phyloP scores from a whole-genome alignment of 805 yeast species.

The Schwanniomyces polymorphus region DNA sequence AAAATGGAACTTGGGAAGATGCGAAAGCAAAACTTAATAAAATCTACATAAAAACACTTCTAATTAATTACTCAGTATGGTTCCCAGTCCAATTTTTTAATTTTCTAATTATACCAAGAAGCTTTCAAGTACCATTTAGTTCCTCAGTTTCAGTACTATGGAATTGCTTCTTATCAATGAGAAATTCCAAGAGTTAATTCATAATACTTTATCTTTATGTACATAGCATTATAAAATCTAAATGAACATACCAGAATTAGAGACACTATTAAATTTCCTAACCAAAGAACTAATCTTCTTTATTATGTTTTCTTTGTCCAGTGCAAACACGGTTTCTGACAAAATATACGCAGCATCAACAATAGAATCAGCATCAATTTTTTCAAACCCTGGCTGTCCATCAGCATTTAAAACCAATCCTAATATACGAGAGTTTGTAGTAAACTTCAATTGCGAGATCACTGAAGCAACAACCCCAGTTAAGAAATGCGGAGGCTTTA shows the following conservation, averaged over 20 bases:
- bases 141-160: slow-evolving; percentile 84
- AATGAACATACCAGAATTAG: slow-evolving; percentile 30
- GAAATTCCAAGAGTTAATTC: slow-evolving; percentile 43
- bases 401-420: slow-evolving; percentile 51
- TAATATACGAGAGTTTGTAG: slow-evolving; percentile 5
- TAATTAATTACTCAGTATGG: slow-evolving; percentile 76
- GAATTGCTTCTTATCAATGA: slow-evolving; percentile 89
- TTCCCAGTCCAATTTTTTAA: slow-evolving; percentile 78
- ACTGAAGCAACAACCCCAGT: slow-evolving; percentile 58
- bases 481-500: slow-evolving; percentile 62
- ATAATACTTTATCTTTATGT: background rate
- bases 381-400: slow-evolving; percentile 63
- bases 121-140: slow-evolving; percentile 87
- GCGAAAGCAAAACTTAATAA: slow-evolving; percentile 62
- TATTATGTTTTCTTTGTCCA: slow-evolving; percentile 9
- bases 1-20: slow-evolving; percentile 66
- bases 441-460: slow-evolving; percentile 21
- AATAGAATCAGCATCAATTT: slow-evolving; percentile 44
- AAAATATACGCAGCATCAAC: slow-evolving; percentile 29
- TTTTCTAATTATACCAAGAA: slow-evolving; percentile 66
- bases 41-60: slow-evolving; percentile 66
- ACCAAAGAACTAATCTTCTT: slow-evolving; percentile 15
- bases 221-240: slow-evolving; percentile 6
- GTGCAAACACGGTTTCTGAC: slow-evolving; percentile 5
- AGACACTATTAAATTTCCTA: slow-evolving; percentile 22